These are phyloP conservation scores for Kodamaea derodonti DNA, from an alignment of 1,139 yeast species.

Conservation along the genomic window DNA sequence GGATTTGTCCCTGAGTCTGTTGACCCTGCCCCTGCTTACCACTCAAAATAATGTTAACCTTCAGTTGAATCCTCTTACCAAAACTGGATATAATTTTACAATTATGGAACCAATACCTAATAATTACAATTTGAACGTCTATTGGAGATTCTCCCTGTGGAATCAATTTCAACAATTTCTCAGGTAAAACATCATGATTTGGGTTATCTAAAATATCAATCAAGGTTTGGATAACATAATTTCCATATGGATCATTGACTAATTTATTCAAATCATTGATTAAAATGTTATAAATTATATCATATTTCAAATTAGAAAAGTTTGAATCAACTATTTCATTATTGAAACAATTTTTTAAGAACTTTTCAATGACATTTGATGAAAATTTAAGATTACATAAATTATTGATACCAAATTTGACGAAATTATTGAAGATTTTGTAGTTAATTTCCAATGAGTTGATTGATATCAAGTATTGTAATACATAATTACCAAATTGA, in stretches of 20 bases:
- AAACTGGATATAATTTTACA: conserved; percentile 43
- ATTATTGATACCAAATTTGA: conserved; percentile 31
- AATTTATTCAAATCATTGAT: conserved; percentile 43
- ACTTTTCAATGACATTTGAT: conserved; percentile 47
- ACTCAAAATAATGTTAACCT: conserved; percentile 35
- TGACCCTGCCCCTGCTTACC: background rate
- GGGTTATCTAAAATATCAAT: conserved; percentile 39
- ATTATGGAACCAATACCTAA: conserved; percentile 41
- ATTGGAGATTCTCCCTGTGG: conserved; percentile 10
- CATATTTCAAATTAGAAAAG: conserved; percentile 33
- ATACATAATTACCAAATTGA: conserved; percentile 48
- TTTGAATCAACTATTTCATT: conserved; percentile 26
- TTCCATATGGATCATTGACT: conserved; percentile 30
- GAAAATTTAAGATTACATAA: conserved; percentile 43
- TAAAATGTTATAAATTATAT: conserved; percentile 32
- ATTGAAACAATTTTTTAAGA: conserved; percentile 39
- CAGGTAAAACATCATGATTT: conserved; percentile 17
- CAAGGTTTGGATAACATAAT: conserved; percentile 28
- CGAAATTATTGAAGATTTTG: conserved; percentile 33
- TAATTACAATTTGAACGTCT: conserved; percentile 29
- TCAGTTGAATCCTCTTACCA: conserved; percentile 47
- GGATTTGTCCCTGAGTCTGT: background rate
- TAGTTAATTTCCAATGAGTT: conserved; percentile 36
- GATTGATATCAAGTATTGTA: conserved; percentile 43
- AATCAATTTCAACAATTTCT: conserved; percentile 24